A percentile compares a stretch with the other conserved stretches of the same genome.
phyloP scores from a whole-genome alignment of 345 rosid species.

The Euphorbia tirucalli region DNA sequence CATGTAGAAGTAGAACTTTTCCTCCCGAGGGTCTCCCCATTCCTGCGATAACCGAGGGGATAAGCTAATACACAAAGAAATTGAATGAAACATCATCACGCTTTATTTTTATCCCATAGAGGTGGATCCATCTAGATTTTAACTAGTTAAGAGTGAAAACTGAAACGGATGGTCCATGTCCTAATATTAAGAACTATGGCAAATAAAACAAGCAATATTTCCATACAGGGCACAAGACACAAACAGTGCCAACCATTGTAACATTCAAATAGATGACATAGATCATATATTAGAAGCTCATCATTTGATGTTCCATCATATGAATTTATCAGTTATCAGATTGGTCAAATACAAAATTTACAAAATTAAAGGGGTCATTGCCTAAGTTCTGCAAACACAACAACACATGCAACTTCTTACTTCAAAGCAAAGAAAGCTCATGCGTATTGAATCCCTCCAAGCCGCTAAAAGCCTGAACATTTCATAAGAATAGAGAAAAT shows the following conservation, averaged over 20 bases:
- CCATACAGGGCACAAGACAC: neutral
- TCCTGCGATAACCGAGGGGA: constrained; percentile 51
- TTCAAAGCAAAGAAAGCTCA: no score
- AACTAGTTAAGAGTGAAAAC: neutral
- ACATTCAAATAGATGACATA: neutral
- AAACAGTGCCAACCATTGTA: neutral
- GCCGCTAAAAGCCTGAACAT: neutral
- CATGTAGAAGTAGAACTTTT: constrained; percentile 82
- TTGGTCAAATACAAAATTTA: neutral
- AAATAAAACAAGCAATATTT: neutral
- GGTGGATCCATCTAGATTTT: neutral
- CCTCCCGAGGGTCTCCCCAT: constrained; percentile 97
- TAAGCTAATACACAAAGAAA: neutral
- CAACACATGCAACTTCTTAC: no score
- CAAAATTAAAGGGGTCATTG: neutral
- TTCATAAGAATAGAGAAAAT: constrained; percentile 3
- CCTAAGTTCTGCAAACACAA: neutral
- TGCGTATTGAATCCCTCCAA: no score
- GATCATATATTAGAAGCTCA: neutral
- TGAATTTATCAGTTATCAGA: no score
- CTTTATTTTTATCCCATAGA: neutral
- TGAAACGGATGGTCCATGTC: neutral
- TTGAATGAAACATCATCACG: neutral
- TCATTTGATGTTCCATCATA: no score
- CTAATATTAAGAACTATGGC: no score